Base-by-base conservation (phyloP, 2,329 filamentous ascomycete species). In the Scedosporium minutisporum region DNA sequence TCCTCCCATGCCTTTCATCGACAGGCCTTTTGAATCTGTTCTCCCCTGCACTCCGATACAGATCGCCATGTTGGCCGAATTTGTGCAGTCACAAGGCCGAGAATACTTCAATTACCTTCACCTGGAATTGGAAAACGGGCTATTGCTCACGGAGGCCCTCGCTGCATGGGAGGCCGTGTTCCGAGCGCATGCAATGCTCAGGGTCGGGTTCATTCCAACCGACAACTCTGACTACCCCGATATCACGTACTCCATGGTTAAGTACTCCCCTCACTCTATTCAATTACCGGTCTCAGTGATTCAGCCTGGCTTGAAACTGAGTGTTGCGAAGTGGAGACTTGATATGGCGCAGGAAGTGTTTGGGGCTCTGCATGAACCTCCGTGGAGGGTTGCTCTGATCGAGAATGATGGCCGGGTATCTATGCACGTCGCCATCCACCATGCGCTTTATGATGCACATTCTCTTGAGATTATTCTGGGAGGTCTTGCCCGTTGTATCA, bases 371-470 rank as follows among this genome's bases (percentile, higher is more conserved):
- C 76, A 85, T 51, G 65, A 71, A 0, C 85, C 86, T 0, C 83
- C 85, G 0, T 96, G 91, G 91, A 75, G 76, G 12, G 72, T 90
- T 21, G 74, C 76, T 0, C 58, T 91, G 1, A 69, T 80, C 0
- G 66, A 77, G 2, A 55, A 65, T 0, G 62, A 68, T 0, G 59
- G 65, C 0, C 55, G 61, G 1, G 42, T 65, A 4, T 67, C 58
- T 2, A 78, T 82, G 73, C 75, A 81, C 57, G 65, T 86, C 3
- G 71, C 77, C 1, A 79, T 91, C 2, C 88, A 96, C 65, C 93
- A 97, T 74, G 89, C 90, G 0, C 77, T 97, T 0, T 97, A 96
- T 67, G 93, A 97, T 75, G 93, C 91, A 0, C 80, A 85, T 48
- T 92, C 91, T 7, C 75, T 97, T 10, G 77, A 83, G 3, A 69